These are phyloP conservation scores for Flaveria ramosissima DNA, from an alignment of 129 eudicot genomes.

Conservation along the genomic window DNA sequence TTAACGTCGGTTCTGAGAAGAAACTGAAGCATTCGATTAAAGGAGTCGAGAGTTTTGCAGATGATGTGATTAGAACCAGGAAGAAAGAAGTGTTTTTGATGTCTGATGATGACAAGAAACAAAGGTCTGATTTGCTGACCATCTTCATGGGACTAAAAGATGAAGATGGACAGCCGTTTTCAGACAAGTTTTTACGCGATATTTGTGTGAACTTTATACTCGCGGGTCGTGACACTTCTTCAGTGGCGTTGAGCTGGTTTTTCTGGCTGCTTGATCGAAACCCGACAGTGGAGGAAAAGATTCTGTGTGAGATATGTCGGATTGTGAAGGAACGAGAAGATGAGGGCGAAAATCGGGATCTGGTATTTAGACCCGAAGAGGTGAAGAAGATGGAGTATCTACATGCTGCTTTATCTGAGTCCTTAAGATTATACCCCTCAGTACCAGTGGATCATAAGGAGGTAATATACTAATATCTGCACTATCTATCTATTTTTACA, in stretches of 20 bases:
- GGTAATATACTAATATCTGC: slow-evolving; percentile 44
- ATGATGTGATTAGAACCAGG: slow-evolving; percentile 75
- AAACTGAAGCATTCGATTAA: slow-evolving; percentile 60
- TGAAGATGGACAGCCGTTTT: slow-evolving; percentile 61
- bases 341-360: slow-evolving; percentile 17
- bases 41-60: slow-evolving; percentile 77
- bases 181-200: slow-evolving; percentile 82
- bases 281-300: slow-evolving; percentile 68
- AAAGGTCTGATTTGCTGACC: slow-evolving; percentile 80
- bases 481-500: neutral
- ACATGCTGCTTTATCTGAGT: slow-evolving; percentile 92
- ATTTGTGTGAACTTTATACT: slow-evolving; percentile 91
- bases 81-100: slow-evolving; percentile 63
- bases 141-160: slow-evolving; percentile 84
- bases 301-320: slow-evolving; percentile 61
- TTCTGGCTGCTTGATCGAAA: slow-evolving; percentile 83
- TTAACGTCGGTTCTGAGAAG: slow-evolving; percentile 63
- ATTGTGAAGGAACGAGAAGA: slow-evolving; percentile 52
- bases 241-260: slow-evolving; percentile 96
- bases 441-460: slow-evolving; percentile 98
- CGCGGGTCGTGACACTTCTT: slow-evolving; percentile 97
- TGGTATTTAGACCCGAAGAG: slow-evolving; percentile 75
- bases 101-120: slow-evolving; percentile 42
- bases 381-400: slow-evolving; percentile 90
- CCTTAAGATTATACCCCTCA: slow-evolving; percentile 91